Conservation (phyloP, 2,329 filamentous ascomycete genomes). For the Blastomyces emzantsi region DNA sequence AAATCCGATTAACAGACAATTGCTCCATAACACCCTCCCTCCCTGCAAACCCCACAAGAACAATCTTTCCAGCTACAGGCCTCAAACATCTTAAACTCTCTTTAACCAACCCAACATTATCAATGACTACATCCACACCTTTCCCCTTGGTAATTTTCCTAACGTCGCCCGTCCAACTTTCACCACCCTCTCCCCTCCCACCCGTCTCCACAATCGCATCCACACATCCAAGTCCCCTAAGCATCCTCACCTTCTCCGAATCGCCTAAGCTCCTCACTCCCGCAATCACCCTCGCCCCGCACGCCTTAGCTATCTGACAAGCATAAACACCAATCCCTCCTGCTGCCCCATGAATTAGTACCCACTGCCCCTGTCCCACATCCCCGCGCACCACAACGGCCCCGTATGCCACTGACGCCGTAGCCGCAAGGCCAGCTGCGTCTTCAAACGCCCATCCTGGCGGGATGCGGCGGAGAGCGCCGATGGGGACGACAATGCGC, state of each 20-base stretch:
- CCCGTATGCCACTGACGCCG: conserved; percentile 48
- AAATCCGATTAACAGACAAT: conserved; percentile 46
- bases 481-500: conserved; percentile 38
- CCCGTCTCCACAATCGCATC: conserved; percentile 14
- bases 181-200: conserved; percentile 13
- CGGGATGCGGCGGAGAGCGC: conserved; percentile 39
- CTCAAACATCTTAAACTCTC: conserved; percentile 47
- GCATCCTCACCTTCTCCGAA: conserved; percentile 13
- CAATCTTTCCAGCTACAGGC: conserved; percentile 43
- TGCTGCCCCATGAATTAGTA: conserved; percentile 48
- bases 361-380: conserved; percentile 40
- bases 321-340: conserved; percentile 50
- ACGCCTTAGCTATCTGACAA: conserved; percentile 46
- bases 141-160: conserved; percentile 39
- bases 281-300: conserved; percentile 47
- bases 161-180: conserved; percentile 45
- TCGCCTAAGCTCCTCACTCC: conserved; percentile 41
- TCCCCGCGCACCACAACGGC: conserved; percentile 29
- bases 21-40: conserved; percentile 46
- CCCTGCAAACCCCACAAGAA: conserved; percentile 52
- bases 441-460: conserved; percentile 38
- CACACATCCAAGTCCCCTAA: conserved; percentile 10
- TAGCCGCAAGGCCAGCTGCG: conserved; percentile 47
- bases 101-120: conserved; percentile 50
- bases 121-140: conserved; percentile 51